Base-by-base conservation (phyloP, 257 asterid genomes). In the Capsicum baccatum region DNA sequence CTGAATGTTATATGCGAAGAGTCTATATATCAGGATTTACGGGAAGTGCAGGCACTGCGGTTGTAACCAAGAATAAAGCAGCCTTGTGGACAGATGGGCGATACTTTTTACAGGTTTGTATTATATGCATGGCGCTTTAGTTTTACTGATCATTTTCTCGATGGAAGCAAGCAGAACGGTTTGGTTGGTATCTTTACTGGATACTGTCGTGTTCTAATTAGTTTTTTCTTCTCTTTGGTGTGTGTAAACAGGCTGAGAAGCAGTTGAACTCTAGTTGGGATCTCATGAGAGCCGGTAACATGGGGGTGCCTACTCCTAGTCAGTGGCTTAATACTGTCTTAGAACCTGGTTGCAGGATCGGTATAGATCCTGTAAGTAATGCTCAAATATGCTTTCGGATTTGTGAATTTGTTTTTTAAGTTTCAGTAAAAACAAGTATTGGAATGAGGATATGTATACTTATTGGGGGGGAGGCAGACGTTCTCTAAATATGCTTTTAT, bases 71-170 rank as follows among this genome's bases (percentile, higher is more conserved):
- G 89, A 97, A 92, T 87, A 92, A 92, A 91, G 99, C 99, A 48
- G 98, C 98, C 82, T 92, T 96, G 80, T 96, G 99, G 99, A 96
- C 99, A 2, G 99, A 96, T 80, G 99, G 97, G 50, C 91, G 99
- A 19, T 96, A 96, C 91, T 96, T 96, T 86, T 95, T 96, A 60
- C 99, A 94, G 98, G 99, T 95, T 54, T 76, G 85, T 80, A 58
- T 44, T 82, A 10, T 70, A 44, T 67, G 79, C 85, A 54, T 37
- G 26, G 26, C 19, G 26, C 64, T 78, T 54, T 78, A 78, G 26
- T 26, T 78, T 76, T 54, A 78, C 50, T 78, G 82, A 50, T 78
- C 82, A 78, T 54, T 78, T 78, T 26, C 58, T 78, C 64, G 54
- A 76, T 52, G 60, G 64, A 78, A 78, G 50, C 63, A 54, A 26